phyloP scores from a whole-genome alignment of 176 grass and related monocot genomes.

The Juncus inflexus region DNA sequence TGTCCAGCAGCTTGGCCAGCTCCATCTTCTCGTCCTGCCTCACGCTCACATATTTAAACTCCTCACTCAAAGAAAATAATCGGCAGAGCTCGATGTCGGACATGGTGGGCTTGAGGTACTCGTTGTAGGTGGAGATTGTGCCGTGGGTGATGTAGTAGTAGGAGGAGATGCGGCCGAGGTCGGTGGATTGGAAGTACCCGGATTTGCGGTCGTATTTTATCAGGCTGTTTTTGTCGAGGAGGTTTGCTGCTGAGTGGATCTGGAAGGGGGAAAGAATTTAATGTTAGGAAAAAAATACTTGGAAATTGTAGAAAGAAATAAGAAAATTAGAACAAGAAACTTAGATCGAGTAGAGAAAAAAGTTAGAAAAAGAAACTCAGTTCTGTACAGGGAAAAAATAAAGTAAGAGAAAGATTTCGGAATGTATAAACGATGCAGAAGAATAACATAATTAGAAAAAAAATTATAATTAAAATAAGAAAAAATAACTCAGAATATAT shows the following conservation, averaged over 20 bases:
- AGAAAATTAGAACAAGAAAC: background rate
- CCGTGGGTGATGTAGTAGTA: slow-evolving; percentile 96
- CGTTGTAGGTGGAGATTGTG: slow-evolving; percentile 88
- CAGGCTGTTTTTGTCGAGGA: slow-evolving; percentile 92
- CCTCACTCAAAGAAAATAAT: slow-evolving; percentile 86
- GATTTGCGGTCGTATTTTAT: slow-evolving; percentile 95
- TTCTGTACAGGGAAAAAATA: too few species aligned
- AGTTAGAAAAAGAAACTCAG: background rate
- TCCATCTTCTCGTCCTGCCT: slow-evolving; percentile 97
- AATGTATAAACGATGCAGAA: too few species aligned
- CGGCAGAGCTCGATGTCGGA: slow-evolving; percentile 88
- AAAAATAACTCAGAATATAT: slow-evolving; percentile 1
- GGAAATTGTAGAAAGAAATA: too few species aligned
- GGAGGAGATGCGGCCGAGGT: slow-evolving; percentile 87
- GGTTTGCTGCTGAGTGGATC: slow-evolving; percentile 92
- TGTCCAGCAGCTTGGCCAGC: slow-evolving; percentile 83
- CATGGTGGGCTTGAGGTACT: slow-evolving; percentile 95
- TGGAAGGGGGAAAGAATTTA: slow-evolving; percentile 20
- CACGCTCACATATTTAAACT: slow-evolving; percentile 92
- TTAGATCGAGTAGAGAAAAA: slow-evolving; percentile 5
- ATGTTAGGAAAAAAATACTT: background rate
- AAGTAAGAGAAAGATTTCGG: too few species aligned
- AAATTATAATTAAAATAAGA: slow-evolving; percentile 3
- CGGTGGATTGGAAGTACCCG: slow-evolving; percentile 90
- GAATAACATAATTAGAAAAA: background rate